phyloP scores from a whole-genome alignment of 2,329 filamentous ascomycete species.

The Scorias spongiosa region DNA sequence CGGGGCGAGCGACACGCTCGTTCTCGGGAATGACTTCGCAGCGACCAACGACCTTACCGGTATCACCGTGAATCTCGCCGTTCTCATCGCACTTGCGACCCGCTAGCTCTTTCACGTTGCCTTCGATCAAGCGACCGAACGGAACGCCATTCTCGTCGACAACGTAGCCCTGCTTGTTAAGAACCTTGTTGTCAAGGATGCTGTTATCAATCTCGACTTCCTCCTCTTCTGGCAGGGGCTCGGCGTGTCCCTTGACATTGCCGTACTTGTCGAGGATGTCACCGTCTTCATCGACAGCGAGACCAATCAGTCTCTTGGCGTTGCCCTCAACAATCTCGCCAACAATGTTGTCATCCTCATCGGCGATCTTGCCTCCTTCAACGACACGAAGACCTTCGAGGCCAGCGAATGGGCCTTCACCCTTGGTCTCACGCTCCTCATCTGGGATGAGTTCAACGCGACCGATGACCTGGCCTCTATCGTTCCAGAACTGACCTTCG shows the following conservation, averaged over 20 bases:
- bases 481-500: constrained; percentile 56
- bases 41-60: constrained; percentile 40
- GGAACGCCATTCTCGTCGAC: constrained; percentile 38
- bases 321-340: constrained; percentile 43
- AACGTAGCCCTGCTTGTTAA: constrained; percentile 45
- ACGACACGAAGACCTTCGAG: constrained; percentile 34
- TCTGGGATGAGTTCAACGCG: constrained; percentile 52
- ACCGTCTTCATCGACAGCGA: constrained; percentile 46
- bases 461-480: constrained; percentile 56
- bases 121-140: constrained; percentile 40
- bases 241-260: constrained; percentile 45
- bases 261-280: constrained; percentile 47
- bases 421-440: constrained; percentile 41
- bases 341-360: constrained; percentile 35
- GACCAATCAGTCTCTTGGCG: constrained; percentile 42
- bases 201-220: constrained; percentile 35
- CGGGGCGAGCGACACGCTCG: constrained; percentile 39
- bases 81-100: constrained; percentile 41
- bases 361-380: constrained; percentile 32
- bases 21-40: constrained; percentile 43
- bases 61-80: constrained; percentile 40
- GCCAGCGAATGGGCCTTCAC: constrained; percentile 36
- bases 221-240: constrained; percentile 36
- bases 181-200: constrained; percentile 35
- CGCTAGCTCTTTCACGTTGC: constrained; percentile 39